A percentile compares a stretch with the other conserved stretches of the same genome.
phyloP scores from a whole-genome alignment of 2,329 filamentous ascomycete genomes.

The Verticillium klebahnii region DNA sequence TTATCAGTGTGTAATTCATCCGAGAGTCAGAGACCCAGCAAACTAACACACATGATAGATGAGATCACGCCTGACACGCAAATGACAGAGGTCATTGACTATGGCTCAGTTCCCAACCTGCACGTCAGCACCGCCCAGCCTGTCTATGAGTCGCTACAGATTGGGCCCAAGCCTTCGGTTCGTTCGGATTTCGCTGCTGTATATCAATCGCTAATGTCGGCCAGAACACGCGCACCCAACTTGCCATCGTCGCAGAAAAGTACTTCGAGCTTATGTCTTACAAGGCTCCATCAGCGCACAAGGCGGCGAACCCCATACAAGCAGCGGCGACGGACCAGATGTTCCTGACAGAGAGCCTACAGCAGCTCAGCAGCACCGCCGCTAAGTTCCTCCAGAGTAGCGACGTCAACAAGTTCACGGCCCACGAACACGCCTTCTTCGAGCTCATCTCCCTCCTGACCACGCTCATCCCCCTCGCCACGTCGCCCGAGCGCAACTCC shows the following conservation, averaged over 20 bases:
- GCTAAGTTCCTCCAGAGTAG: conserved; percentile 28
- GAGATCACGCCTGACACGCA: conserved; percentile 33
- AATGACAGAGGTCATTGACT: conserved; percentile 43
- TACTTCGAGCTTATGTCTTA: conserved; percentile 46
- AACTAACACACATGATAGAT: conserved; percentile 24
- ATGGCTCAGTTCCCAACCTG: conserved; percentile 46
- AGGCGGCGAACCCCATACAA: conserved; percentile 33
- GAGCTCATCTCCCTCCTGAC: conserved; percentile 36
- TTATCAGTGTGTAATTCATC: conserved; percentile 27
- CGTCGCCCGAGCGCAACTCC: background rate
- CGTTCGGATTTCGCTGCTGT: conserved; percentile 12
- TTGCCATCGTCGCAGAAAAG: conserved; percentile 43
- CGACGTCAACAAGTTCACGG: conserved; percentile 28
- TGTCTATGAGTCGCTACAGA: conserved; percentile 38
- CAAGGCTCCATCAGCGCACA: conserved; percentile 46
- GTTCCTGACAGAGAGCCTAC: conserved; percentile 37
- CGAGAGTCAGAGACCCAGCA: background rate
- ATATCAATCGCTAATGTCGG: conserved; percentile 9
- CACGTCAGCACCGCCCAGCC: conserved; percentile 30
- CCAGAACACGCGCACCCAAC: conserved; percentile 44
- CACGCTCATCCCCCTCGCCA: conserved; percentile 23
- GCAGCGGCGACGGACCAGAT: conserved; percentile 35
- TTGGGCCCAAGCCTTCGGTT: conserved; percentile 50
- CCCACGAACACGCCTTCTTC: conserved; percentile 38
- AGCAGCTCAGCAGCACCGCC: conserved; percentile 37